Evolutionary conservation across 495 filamentous ascomycete genomes (phyloP).

Genomic region (Aspergillus bridgeri): DNA sequence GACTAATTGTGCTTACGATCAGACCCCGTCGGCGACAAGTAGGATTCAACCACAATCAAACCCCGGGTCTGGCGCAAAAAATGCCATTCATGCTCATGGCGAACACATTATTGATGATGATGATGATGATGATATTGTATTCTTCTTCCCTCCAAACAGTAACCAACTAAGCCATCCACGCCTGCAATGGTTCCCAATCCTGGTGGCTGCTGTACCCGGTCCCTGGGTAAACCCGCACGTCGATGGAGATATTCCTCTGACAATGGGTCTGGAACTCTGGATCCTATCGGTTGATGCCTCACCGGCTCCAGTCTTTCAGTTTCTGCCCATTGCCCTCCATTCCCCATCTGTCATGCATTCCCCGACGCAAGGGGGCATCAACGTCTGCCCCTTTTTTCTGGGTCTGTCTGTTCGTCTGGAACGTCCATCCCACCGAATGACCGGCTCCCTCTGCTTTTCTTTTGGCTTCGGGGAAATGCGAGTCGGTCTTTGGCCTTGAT

Average conservation of each 20-base stretch:
- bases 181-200: not conserved
- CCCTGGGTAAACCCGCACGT: not conserved
- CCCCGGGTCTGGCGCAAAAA: not conserved
- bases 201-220: not conserved
- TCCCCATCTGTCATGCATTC: slow-evolving; percentile 21
- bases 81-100: not conserved
- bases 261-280: not conserved
- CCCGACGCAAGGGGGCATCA: slow-evolving; percentile 14
- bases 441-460: too few relatives aligned
- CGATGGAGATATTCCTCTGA: not conserved
- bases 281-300: not conserved
- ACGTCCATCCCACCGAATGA: not conserved
- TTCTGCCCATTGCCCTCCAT: slow-evolving; percentile 4
- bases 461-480: not conserved
- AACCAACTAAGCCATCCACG: too few relatives aligned
- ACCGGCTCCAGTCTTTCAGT: not conserved
- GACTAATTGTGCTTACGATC: not conserved
- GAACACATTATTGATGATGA: too few relatives aligned
- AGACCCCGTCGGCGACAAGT: not conserved
- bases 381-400: slow-evolving; percentile 1
- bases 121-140: too few relatives aligned
- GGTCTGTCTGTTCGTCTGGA: not conserved
- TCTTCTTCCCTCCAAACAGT: too few relatives aligned
- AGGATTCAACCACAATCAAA: not conserved
- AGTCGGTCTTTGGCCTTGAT: not conserved